Evolutionary conservation across 805 yeast species (phyloP).

Genomic region (Tetrapisispora nanseiensis): DNA sequence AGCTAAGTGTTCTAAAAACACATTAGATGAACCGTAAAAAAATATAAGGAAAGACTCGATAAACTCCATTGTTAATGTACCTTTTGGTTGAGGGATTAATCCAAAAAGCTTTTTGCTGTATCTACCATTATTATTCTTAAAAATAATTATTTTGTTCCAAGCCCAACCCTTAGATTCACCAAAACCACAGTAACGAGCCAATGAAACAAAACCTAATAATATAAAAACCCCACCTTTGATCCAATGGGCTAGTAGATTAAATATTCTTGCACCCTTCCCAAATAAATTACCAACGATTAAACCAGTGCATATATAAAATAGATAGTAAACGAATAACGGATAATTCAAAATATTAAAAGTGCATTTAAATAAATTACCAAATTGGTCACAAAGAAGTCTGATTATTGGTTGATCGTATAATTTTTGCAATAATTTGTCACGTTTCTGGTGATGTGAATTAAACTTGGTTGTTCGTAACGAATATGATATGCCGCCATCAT

Average conservation of each 20-base stretch:
- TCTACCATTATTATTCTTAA: conserved; percentile 11
- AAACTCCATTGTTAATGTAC: conserved; percentile 71
- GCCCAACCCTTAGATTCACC: conserved; percentile 74
- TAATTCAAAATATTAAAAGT: conserved; percentile 48
- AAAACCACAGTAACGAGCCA: conserved; percentile 82
- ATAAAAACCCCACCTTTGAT: conserved; percentile 92
- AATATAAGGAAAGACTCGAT: conserved; percentile 71
- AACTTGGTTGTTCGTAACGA: neutral
- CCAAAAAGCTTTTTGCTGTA: conserved; percentile 6
- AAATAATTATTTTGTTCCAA: conserved; percentile 55
- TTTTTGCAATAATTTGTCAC: neutral
- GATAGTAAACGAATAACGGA: conserved; percentile 52
- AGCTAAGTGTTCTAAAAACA: conserved; percentile 84
- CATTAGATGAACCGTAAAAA: conserved; percentile 81
- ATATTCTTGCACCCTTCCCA: conserved; percentile 59
- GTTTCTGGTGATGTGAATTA: neutral
- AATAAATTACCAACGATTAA: conserved; percentile 55
- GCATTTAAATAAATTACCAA: conserved; percentile 26
- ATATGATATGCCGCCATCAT: neutral
- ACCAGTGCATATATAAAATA: conserved; percentile 46
- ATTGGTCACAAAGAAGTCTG: neutral
- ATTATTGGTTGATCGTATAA: neutral
- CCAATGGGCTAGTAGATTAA: conserved; percentile 85
- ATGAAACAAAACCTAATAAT: conserved; percentile 61
- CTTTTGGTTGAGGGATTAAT: conserved; percentile 29